These are phyloP conservation scores for Hydnomerulius pinastri DNA, from an alignment of 768 basidiomycete genomes.

Conservation along the genomic window DNA sequence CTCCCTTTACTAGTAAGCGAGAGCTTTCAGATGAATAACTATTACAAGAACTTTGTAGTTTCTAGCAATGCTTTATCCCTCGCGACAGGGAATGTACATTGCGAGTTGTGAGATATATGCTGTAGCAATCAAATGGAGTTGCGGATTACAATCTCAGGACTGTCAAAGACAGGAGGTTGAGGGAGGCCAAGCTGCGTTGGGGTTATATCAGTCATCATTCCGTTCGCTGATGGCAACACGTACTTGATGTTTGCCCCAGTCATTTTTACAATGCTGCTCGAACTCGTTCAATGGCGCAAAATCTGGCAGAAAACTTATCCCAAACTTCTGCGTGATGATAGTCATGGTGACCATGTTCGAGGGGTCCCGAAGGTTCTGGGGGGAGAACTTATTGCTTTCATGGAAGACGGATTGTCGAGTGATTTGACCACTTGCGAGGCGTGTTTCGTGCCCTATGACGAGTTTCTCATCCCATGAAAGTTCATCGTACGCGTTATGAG, in stretches of 20 bases:
- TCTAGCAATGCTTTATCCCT: background rate
- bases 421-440: constrained; percentile 3
- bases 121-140: background rate
- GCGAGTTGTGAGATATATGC: background rate
- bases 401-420: background rate
- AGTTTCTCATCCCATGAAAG: background rate
- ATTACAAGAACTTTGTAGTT: constrained; percentile 1
- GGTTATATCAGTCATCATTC: background rate
- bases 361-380: background rate
- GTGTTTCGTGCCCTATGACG: constrained; percentile 3
- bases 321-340: background rate
- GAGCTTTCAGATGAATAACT: too few relatives aligned
- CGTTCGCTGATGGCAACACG: background rate
- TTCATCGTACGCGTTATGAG: constrained; percentile 6
- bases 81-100: too few relatives aligned
- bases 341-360: background rate
- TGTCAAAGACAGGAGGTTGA: background rate
- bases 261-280: background rate
- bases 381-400: constrained; percentile 3
- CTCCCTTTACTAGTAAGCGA: too few relatives aligned
- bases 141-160: background rate
- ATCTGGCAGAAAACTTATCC: background rate
- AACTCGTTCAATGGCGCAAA: constrained; percentile 1
- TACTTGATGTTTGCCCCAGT: background rate
- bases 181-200: background rate